A percentile compares a stretch with the other conserved stretches of the same genome.
phyloP scores from a whole-genome alignment of 106 monocot genomes.

The Chionographis japonica region DNA sequence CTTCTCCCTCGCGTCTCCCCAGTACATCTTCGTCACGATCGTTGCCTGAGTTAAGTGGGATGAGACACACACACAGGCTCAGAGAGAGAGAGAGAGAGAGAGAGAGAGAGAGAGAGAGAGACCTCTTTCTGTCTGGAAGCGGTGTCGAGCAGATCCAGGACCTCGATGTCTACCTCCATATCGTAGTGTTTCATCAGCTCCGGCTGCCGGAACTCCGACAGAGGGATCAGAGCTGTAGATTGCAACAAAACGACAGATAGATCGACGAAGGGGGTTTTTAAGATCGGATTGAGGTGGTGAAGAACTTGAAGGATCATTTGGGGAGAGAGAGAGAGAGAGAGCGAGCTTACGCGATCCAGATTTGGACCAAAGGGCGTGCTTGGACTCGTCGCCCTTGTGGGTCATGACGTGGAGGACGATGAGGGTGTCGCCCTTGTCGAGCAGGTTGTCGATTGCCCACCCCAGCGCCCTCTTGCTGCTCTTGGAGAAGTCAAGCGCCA shows the following conservation, averaged over 20 bases:
- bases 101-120: background rate
- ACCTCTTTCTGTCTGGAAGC: slow-evolving; percentile 63
- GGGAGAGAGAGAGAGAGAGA: background rate
- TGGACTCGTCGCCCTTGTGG: slow-evolving; percentile 20
- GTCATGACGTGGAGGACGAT: slow-evolving; percentile 50
- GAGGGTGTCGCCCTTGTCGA: slow-evolving; percentile 54
- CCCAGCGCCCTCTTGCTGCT: slow-evolving; percentile 67
- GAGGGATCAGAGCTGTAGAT: slow-evolving; percentile 60
- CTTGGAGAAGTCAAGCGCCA: slow-evolving; percentile 71
- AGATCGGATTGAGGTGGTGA: background rate
- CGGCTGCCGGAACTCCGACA: slow-evolving; percentile 53
- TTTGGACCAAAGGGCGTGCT: slow-evolving; percentile 35
- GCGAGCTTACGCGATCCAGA: slow-evolving; percentile 54
- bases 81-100: background rate
- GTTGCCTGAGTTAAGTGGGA: slow-evolving; percentile 24
- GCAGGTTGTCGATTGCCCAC: slow-evolving; percentile 78
- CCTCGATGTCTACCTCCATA: slow-evolving; percentile 46
- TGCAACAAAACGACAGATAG: background rate
- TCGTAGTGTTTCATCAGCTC: slow-evolving; percentile 52
- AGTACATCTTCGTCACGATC: slow-evolving; percentile 65
- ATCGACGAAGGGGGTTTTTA: background rate
- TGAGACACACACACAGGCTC: background rate
- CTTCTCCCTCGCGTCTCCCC: slow-evolving; percentile 88
- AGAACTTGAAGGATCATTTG: background rate
- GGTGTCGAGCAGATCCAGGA: slow-evolving; percentile 57